Percentiles rank a stretch among this genome's conserved stretches.
phyloP scores from a whole-genome alignment of 2,329 filamentous ascomycete genomes.

The Parasarocladium wereldwijsianum region DNA sequence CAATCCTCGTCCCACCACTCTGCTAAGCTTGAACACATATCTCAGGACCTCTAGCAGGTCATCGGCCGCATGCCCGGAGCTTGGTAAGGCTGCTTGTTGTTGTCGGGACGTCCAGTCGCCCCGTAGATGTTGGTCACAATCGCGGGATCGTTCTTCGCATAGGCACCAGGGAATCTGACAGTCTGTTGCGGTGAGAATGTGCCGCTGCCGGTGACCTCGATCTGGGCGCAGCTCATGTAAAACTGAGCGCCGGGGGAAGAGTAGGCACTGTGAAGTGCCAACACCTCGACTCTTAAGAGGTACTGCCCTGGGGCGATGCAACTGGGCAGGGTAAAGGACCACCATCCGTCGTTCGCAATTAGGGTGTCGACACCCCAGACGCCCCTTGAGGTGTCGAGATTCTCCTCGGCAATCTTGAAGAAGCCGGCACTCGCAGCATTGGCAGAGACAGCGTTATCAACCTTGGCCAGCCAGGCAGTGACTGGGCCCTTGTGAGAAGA shows the following conservation, averaged over 20 bases:
- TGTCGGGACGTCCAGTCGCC: constrained; percentile 13
- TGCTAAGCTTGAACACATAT: no score
- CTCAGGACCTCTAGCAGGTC: constrained; percentile 12
- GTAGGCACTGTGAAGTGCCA: constrained; percentile 24
- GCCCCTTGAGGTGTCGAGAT: constrained; percentile 9
- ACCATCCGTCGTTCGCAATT: constrained; percentile 14
- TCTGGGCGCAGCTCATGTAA: constrained; percentile 12
- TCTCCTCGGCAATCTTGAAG: constrained; percentile 34
- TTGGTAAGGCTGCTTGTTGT: constrained; percentile 16
- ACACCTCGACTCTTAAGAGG: constrained; percentile 24
- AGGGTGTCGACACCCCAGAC: constrained; percentile 16
- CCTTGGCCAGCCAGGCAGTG: constrained; percentile 31
- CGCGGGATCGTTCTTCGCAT: constrained; percentile 17
- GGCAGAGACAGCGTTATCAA: constrained; percentile 27
- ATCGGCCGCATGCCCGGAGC: constrained; percentile 19
- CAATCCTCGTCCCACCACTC: no score
- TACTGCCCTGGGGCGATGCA: constrained; percentile 25
- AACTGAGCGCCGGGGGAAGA: constrained; percentile 11
- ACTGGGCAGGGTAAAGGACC: constrained; percentile 21
- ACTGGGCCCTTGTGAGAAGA: constrained; percentile 33
- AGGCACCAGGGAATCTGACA: constrained; percentile 18
- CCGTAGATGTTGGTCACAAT: constrained; percentile 20
- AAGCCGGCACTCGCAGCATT: constrained; percentile 22
- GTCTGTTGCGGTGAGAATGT: constrained; percentile 6
- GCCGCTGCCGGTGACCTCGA: constrained; percentile 18